These are phyloP conservation scores for Gentiana straminea DNA, from an alignment of 257 asterid species.

Conservation along the genomic window DNA sequence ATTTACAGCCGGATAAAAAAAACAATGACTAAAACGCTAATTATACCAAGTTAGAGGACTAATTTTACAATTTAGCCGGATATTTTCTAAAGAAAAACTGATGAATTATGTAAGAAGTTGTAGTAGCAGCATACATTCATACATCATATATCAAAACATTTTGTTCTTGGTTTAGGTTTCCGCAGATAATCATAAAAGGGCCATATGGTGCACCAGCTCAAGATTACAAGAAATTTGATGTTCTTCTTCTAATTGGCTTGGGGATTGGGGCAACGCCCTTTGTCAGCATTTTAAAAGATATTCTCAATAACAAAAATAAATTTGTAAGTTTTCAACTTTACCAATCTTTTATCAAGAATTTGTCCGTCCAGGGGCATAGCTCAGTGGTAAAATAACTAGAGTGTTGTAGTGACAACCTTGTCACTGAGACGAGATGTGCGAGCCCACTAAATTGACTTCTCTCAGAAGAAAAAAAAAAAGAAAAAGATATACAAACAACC, in stretches of 20 bases:
- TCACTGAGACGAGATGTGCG: no score
- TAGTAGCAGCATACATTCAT: no score
- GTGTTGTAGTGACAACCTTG: no score
- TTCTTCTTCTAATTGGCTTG: conserved; percentile 70
- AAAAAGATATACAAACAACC: background rate
- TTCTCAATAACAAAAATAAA: conserved; percentile 38
- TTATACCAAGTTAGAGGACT: no score
- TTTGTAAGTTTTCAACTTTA: conserved; percentile 25
- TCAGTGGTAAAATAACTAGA: no score
- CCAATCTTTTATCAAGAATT: background rate
- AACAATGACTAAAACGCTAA: no score
- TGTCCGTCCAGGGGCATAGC: background rate
- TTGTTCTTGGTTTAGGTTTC: conserved; percentile 36
- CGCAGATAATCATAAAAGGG: conserved; percentile 58
- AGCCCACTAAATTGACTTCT: no score
- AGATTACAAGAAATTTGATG: conserved; percentile 70
- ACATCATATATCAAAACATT: no score
- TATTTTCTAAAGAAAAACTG: no score
- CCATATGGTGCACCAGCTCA: conserved; percentile 97
- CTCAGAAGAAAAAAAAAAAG: background rate
- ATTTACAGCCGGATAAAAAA: no score
- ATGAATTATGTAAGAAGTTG: no score
- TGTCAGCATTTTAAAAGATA: conserved; percentile 74
- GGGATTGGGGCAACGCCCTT: conserved; percentile 98
- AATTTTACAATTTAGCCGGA: no score